phyloP scores from a whole-genome alignment of 139 green algal genomes.

The Picochlorum sp. region DNA sequence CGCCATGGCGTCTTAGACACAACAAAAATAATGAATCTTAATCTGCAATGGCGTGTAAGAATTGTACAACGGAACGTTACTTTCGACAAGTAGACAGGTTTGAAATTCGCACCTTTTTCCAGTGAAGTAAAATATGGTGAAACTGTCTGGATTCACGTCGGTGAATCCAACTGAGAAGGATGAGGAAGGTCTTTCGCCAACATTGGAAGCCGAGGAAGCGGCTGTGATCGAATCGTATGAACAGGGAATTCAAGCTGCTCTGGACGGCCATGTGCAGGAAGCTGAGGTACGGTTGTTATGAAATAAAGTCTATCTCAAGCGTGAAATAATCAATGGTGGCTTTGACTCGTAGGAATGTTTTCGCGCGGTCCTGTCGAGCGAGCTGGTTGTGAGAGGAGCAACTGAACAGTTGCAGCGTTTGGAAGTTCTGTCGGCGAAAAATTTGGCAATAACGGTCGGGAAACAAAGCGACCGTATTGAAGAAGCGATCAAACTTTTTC shows the following conservation, averaged over 20 bases:
- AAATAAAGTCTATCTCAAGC: conserved; percentile 7
- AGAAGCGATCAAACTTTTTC: conserved; percentile 14
- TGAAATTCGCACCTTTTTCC: not conserved
- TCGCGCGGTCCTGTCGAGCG: conserved; percentile 11
- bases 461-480: not conserved
- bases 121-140: conserved; percentile 1
- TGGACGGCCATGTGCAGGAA: not conserved
- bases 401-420: conserved; percentile 26
- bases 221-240: conserved; percentile 13
- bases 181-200: not conserved
- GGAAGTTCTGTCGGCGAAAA: conserved; percentile 17
- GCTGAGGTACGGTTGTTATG: conserved; percentile 13
- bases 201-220: conserved; percentile 18
- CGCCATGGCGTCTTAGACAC: not conserved
- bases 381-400: conserved; percentile 3
- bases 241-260: conserved; percentile 1
- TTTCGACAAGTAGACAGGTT: not conserved
- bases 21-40: not conserved
- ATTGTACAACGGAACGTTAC: not conserved
- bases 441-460: conserved; percentile 15
- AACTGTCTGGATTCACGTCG: conserved; percentile 12
- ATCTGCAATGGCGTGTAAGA: not conserved
- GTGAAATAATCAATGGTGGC: not conserved
- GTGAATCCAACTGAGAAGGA: conserved; percentile 8
- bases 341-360: conserved; percentile 5